phyloP scores from a whole-genome alignment of 176 grass and related monocot species.

The Thalia dealbata region DNA sequence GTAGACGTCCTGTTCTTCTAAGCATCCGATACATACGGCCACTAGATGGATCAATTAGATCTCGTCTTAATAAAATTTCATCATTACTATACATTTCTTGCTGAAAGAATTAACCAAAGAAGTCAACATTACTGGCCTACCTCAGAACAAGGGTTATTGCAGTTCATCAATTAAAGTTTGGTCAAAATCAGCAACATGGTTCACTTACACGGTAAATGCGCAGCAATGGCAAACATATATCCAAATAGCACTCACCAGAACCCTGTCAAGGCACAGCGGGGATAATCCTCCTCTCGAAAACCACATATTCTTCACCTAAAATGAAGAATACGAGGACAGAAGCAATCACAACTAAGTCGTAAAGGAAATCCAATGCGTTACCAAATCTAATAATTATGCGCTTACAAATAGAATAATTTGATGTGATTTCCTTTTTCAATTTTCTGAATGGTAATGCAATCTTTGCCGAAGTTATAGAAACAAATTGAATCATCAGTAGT shows the following conservation, averaged over 20 bases:
- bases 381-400: too few species aligned
- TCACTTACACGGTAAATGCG: neutral
- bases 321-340: neutral
- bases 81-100: slow-evolving; percentile 54
- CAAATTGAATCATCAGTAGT: neutral
- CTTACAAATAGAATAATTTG: too few species aligned
- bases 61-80: slow-evolving; percentile 48
- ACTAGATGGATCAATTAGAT: slow-evolving; percentile 44
- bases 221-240: neutral
- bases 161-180: neutral
- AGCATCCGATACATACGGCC: slow-evolving; percentile 36
- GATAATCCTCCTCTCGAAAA: slow-evolving; percentile 42
- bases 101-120: slow-evolving; percentile 22
- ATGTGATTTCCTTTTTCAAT: too few species aligned
- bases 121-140: neutral
- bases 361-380: too few species aligned
- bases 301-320: slow-evolving; percentile 44
- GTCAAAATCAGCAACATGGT: neutral
- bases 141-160: neutral
- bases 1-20: slow-evolving; percentile 33
- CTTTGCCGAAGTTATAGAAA: neutral
- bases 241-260: slow-evolving; percentile 33
- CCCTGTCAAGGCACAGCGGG: slow-evolving; percentile 51
- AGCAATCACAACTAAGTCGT: neutral
- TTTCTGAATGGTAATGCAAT: neutral